Base-by-base conservation (phyloP, 495 filamentous ascomycete species). In the Penicillium nucicola region DNA sequence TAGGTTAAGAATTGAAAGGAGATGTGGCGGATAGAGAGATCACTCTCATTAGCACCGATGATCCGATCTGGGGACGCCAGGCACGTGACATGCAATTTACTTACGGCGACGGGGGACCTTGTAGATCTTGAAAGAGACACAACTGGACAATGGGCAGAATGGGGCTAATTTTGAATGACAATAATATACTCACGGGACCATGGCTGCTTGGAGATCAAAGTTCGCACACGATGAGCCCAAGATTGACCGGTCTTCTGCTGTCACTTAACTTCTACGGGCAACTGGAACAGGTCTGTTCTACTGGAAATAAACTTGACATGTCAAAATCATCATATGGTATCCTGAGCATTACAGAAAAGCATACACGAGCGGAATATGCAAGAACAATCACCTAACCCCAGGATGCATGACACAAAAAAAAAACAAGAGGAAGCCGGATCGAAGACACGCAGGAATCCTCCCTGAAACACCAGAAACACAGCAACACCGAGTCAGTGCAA, bases 51-150 rank as follows among this genome's bases (percentile, higher is more conserved):
- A 32, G 11, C 46, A 33, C 12, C 36, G 28, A 41, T n/a, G 44
- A 28, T 28, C 44, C 28, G 35, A 48, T 48, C 46, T 45, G 43
- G 46, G 46, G 25, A 20, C 6, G 25, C 25, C 37, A 23, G 12
- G 32, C 46, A 48, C 46, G 22, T 48, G 46, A 41, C 30, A 22
- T 12, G 7, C 5, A n/a, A n/a, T 37, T 34, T 50, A 77, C 77
- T 75, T 71, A 80, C 76, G 77, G 63, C 84, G 82, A 71, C 83
- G 79, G 65, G 90, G 86, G 79, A 95, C 88, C 85, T 95, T 96
- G 76, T 95, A 92, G 83, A 92, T 97, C 89, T 98, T 98, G 72
- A 87, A 91, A 82, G 96, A 97, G 54, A 83, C 83, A 53, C 81
- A 79, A 59, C 76, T 77, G 58, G 46, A 53, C 37, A 36, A 42